A percentile compares a stretch with the other conserved stretches of the same genome.
Conservation (phyloP, 495 filamentous ascomycete genomes). For the Aspergillus affinis region DNA sequence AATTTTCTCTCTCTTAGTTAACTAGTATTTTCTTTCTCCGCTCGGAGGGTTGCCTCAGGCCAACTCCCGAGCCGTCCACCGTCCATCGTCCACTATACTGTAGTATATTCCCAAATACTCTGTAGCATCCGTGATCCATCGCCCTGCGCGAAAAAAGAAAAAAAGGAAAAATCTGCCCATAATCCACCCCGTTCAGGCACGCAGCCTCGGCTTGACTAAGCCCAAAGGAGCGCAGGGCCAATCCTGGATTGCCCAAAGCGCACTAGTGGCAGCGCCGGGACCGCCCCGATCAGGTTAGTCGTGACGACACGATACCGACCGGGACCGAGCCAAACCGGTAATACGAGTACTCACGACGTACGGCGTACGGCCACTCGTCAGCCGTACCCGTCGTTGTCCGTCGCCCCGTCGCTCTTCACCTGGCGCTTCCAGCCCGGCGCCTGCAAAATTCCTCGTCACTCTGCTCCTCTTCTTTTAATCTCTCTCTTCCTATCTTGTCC, state of each 20-base stretch:
- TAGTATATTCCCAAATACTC: too few species aligned
- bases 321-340: conserved; percentile 12
- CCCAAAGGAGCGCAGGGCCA: not conserved
- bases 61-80: not conserved
- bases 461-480: conserved; percentile 11
- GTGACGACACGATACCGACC: conserved; percentile 22
- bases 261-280: not conserved
- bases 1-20: not conserved
- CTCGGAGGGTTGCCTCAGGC: not conserved
- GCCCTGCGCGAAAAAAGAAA: not conserved
- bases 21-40: not conserved
- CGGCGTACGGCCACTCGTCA: conserved; percentile 6
- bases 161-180: not conserved
- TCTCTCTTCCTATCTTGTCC: conserved; percentile 9
- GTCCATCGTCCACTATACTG: not conserved
- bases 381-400: conserved; percentile 24
- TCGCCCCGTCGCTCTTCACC: conserved; percentile 21
- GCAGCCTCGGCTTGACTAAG: not conserved
- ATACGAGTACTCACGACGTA: too few species aligned
- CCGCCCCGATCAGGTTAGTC: conserved; percentile 4
- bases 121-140: too few species aligned
- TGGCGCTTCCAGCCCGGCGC: conserved; percentile 19
- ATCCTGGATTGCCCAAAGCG: not conserved
- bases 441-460: conserved; percentile 20
- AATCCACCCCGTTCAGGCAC: not conserved